phyloP scores from a whole-genome alignment of 257 asterid species.

The Voacanga thouarsii region DNA sequence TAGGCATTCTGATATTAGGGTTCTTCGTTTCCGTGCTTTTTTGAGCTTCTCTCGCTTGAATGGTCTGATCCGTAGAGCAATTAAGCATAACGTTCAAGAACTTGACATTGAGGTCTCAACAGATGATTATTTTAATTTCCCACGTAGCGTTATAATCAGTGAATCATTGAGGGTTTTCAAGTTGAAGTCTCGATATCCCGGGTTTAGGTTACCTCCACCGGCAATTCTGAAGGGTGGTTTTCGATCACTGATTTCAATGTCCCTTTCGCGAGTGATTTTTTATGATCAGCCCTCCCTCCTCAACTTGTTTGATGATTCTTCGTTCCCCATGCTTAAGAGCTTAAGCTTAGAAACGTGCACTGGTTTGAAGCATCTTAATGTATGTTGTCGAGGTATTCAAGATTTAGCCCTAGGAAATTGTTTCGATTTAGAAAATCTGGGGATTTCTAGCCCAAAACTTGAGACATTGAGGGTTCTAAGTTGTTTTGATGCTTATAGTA shows the following conservation, averaged over 20 bases:
- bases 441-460: constrained; percentile 38
- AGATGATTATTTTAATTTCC: constrained; percentile 61
- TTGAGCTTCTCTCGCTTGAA: constrained; percentile 48
- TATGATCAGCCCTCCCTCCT: constrained; percentile 48
- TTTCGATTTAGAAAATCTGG: constrained; percentile 49
- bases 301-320: constrained; percentile 46
- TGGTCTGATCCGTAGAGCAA: constrained; percentile 56
- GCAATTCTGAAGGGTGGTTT: constrained; percentile 56
- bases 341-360: constrained; percentile 50
- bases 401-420: constrained; percentile 53
- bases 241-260: constrained; percentile 36
- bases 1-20: constrained; percentile 43
- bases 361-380: constrained; percentile 51
- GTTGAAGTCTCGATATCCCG: constrained; percentile 55
- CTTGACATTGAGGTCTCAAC: constrained; percentile 72
- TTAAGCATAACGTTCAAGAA: constrained; percentile 61
- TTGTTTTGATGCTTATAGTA: constrained; percentile 49
- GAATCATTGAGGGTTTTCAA: constrained; percentile 42
- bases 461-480: constrained; percentile 39
- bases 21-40: constrained; percentile 51
- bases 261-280: constrained; percentile 50
- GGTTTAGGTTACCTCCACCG: constrained; percentile 73
- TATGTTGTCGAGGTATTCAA: constrained; percentile 49
- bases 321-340: constrained; percentile 68
- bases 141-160: constrained; percentile 48